Evolutionary conservation across 176 grass and related monocot genomes (phyloP).

Genomic region (Cocos nucifera): DNA sequence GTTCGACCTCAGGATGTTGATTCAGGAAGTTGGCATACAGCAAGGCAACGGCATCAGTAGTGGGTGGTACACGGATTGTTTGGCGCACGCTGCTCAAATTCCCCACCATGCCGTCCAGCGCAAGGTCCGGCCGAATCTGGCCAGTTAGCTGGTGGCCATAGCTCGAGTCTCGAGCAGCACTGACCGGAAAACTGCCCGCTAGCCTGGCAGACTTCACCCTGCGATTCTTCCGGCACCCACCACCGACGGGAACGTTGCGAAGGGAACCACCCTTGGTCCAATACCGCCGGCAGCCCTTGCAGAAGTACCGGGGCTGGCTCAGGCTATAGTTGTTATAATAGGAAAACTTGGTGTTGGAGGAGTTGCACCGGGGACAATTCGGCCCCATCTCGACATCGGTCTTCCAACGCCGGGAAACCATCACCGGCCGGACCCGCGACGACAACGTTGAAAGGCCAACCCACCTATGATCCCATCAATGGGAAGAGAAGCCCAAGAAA

Average conservation of each 20-base stretch:
- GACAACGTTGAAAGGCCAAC: slow-evolving; percentile 49
- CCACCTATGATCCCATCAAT: slow-evolving; percentile 17
- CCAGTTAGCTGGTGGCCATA: neutral
- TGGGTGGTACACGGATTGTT: slow-evolving; percentile 3
- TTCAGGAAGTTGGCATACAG: slow-evolving; percentile 57
- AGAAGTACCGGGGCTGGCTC: slow-evolving; percentile 88
- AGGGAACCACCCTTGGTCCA: slow-evolving; percentile 91
- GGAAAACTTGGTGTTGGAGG: slow-evolving; percentile 88
- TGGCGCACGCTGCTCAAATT: slow-evolving; percentile 18
- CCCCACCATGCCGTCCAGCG: slow-evolving; percentile 54
- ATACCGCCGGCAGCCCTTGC: slow-evolving; percentile 77
- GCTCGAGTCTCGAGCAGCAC: neutral
- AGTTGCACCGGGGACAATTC: slow-evolving; percentile 77
- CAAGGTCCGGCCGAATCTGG: slow-evolving; percentile 54
- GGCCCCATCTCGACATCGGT: slow-evolving; percentile 46
- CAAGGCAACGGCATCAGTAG: slow-evolving; percentile 32
- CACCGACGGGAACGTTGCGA: slow-evolving; percentile 72
- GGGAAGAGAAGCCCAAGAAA: neutral
- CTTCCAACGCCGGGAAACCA: slow-evolving; percentile 53
- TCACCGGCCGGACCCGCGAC: slow-evolving; percentile 26
- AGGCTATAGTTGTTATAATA: slow-evolving; percentile 99
- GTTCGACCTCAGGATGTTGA: neutral
- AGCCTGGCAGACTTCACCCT: slow-evolving; percentile 28
- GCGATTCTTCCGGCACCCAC: slow-evolving; percentile 68
- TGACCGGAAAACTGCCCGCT: neutral